Base-by-base conservation (phyloP, 1,284 basidiomycete genomes). In the Trichosporon faecale region DNA sequence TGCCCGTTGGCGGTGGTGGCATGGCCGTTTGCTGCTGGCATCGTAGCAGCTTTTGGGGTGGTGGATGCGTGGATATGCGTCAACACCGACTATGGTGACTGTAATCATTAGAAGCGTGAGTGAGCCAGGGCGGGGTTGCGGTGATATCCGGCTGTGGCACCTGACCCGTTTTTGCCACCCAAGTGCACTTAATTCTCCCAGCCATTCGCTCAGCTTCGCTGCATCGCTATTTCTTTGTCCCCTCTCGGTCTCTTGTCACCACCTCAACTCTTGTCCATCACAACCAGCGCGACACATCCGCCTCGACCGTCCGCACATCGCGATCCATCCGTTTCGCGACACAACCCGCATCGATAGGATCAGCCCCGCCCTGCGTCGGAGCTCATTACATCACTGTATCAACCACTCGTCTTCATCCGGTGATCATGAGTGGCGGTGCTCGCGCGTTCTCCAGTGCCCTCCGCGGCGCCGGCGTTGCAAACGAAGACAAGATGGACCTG, bases 1-100 rank as follows among this genome's bases (percentile, higher is more conserved):
- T 77, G 76, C 0, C 76, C 76, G 61, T 78, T 78, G 4, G 75
- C 76, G 61, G 77, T 78, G 3, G 75, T 66, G 8, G 65, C 66
- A 18, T 66, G 12, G 23, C 70, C 69, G 66, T 69, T 67, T 29
- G 60, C 66, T 40, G 68, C 64, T 31, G 57, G 29, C 57, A 61
- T 61, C 23, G 57, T 61, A 18, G 57, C 57, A 61, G 57, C 57
- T 61, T 61, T 61, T 33, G 57, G n/a, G 23, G 57, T 31, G 18
- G 57, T 61, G 27, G 29, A 61, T 31, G 57, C 57, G 57, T 31
- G 27, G 18, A n/a, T 31, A 31, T 31, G 52, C 57, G 27, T 61
- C 57, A 61, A 61, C 57, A 61, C 4, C 27, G 57, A 31, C 57
- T 12, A 16, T 31, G 57, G 29, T 29, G 27, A n/a, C 27, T 31